Evolutionary conservation across 2,329 filamentous ascomycete genomes (phyloP).

Genomic region (Trichoderma endophyticum): DNA sequence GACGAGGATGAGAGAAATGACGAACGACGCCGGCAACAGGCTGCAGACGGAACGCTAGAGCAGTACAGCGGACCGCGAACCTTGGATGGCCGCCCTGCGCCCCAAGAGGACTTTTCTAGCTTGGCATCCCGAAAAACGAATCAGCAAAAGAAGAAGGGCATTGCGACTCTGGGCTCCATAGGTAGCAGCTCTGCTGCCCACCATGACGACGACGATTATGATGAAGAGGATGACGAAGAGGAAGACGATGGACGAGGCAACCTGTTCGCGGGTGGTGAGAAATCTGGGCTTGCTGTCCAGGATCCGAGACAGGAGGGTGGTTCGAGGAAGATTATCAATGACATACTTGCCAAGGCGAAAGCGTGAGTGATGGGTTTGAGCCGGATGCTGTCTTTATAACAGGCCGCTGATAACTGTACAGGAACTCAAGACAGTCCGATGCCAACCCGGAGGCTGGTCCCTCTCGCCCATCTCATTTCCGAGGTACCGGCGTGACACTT

Average conservation of each 20-base stretch:
- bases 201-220: constrained; percentile 57
- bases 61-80: constrained; percentile 60
- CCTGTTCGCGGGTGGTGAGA: constrained; percentile 80
- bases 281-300: constrained; percentile 69
- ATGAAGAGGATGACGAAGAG: constrained; percentile 55
- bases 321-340: constrained; percentile 56
- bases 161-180: constrained; percentile 59
- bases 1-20: constrained; percentile 50
- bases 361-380: constrained; percentile 43
- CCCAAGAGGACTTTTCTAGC: constrained; percentile 35
- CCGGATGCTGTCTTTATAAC: neutral
- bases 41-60: constrained; percentile 30
- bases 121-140: constrained; percentile 33
- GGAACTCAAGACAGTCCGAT: constrained; percentile 59
- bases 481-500: constrained; percentile 69
- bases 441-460: constrained; percentile 48
- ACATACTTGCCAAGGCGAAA: constrained; percentile 62
- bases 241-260: constrained; percentile 61
- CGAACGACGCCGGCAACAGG: constrained; percentile 43
- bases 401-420: constrained; percentile 31
- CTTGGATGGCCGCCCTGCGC: constrained; percentile 59
- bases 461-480: constrained; percentile 56
- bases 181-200: constrained; percentile 42
- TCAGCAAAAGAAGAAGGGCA: constrained; percentile 55
- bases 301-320: constrained; percentile 53